A percentile compares a stretch with the other conserved stretches of the same genome.
Conservation (phyloP, 768 basidiomycete species). For the Mycena vulgaris region DNA sequence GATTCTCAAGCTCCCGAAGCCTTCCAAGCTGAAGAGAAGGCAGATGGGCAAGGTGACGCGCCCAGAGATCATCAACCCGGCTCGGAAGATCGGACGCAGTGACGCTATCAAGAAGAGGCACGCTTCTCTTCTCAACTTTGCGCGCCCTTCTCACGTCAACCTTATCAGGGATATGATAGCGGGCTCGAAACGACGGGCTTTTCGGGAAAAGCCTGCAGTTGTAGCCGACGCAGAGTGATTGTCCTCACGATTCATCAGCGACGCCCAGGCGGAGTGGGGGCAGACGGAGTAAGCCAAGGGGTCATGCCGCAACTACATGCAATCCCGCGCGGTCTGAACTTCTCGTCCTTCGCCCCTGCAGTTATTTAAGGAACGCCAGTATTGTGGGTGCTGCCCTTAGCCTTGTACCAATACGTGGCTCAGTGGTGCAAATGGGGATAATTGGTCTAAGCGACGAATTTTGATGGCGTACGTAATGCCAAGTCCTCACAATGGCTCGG, state of each 20-base stretch:
- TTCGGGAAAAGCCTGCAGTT: background rate
- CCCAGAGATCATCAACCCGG: constrained; percentile 80
- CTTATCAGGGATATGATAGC: constrained; percentile 82
- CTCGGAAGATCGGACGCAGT: constrained; percentile 75
- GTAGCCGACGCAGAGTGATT: background rate
- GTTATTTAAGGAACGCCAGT: no score
- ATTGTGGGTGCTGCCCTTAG: no score
- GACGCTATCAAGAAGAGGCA: constrained; percentile 85
- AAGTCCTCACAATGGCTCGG: no score
- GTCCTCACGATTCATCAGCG: background rate
- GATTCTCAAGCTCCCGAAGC: constrained; percentile 95
- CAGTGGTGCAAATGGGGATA: no score
- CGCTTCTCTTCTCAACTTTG: constrained; percentile 36
- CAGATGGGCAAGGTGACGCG: constrained; percentile 90
- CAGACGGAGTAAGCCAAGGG: no score
- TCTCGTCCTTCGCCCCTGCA: no score
- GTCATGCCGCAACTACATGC: background rate
- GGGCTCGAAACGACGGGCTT: constrained; percentile 75
- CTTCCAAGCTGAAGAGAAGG: constrained; percentile 89
- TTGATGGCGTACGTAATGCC: no score
- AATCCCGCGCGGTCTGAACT: background rate
- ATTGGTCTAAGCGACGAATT: no score
- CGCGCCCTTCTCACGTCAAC: background rate
- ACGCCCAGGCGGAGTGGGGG: background rate
- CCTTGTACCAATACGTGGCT: no score